Conservation (phyloP, 2,329 filamentous ascomycete genomes). For the Periconia macrospinosa region DNA sequence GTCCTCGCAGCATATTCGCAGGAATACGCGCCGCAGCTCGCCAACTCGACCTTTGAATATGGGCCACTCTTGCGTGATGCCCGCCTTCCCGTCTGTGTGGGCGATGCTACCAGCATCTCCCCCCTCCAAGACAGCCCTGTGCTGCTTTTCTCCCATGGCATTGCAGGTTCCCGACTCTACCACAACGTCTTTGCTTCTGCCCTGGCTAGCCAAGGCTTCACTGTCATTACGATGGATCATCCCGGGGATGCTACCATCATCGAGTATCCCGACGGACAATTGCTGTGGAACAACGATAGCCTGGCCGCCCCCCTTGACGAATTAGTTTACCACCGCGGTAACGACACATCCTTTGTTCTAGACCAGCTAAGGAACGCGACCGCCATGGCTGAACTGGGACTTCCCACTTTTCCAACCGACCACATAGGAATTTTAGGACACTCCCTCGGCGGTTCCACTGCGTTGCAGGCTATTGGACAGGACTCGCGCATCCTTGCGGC, state of each 20-base stretch:
- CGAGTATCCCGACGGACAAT: conserved; percentile 47
- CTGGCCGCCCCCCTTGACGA: not conserved
- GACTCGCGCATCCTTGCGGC: not conserved
- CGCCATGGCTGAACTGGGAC: conserved; percentile 19
- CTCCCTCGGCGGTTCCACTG: conserved; percentile 7
- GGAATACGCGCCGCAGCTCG: not conserved
- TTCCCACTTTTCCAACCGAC: conserved; percentile 14
- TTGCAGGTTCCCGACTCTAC: conserved; percentile 42
- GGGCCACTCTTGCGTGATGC: not conserved
- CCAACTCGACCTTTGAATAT: not conserved
- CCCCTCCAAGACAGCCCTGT: not conserved
- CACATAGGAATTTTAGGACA: conserved; percentile 24
- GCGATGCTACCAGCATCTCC: not conserved
- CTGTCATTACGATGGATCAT: conserved; percentile 52
- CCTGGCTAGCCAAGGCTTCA: conserved; percentile 49
- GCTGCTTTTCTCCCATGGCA: not conserved
- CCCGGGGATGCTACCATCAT: conserved; percentile 48
- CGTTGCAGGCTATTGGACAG: conserved; percentile 19
- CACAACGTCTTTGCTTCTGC: conserved; percentile 46
- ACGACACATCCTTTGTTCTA: conserved; percentile 3
- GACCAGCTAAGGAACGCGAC: conserved; percentile 25
- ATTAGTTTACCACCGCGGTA: conserved; percentile 2
- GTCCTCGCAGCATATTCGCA: not conserved
- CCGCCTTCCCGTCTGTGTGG: not conserved
- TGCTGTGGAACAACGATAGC: not conserved